Evolutionary conservation across 148 eudicot species (phyloP).

Genomic region (Dianthus caryophyllus): DNA sequence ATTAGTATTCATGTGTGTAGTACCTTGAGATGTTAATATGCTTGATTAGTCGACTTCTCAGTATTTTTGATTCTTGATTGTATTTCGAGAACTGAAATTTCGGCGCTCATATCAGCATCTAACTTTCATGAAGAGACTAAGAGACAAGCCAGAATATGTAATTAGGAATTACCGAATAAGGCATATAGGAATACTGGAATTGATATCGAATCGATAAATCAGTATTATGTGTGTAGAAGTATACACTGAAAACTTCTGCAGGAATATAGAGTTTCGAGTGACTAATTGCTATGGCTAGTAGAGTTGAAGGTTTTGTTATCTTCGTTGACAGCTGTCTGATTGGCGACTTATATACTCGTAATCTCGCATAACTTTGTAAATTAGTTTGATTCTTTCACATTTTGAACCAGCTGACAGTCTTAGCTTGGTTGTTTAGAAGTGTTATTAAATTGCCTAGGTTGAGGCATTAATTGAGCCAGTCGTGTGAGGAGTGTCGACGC

Average conservation of each 20-base stretch:
- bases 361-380: neutral
- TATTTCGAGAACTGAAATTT: neutral
- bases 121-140: neutral
- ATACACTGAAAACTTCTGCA: neutral
- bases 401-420: neutral
- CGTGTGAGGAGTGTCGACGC: neutral
- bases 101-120: neutral
- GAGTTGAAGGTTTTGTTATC: neutral
- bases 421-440: neutral
- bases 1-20: neutral
- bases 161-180: neutral
- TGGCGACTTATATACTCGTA: neutral
- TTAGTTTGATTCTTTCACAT: neutral
- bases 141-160: neutral
- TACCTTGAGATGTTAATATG: too few relatives aligned
- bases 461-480: neutral
- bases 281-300: neutral
- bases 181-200: neutral
- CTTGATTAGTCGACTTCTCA: too few relatives aligned
- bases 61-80: neutral
- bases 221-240: neutral
- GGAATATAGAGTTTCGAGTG: neutral
- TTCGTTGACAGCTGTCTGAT: neutral
- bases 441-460: neutral
- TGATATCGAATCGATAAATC: neutral